Conservation (phyloP, 169 alveolate genomes). For the Miamiensis avidus region DNA sequence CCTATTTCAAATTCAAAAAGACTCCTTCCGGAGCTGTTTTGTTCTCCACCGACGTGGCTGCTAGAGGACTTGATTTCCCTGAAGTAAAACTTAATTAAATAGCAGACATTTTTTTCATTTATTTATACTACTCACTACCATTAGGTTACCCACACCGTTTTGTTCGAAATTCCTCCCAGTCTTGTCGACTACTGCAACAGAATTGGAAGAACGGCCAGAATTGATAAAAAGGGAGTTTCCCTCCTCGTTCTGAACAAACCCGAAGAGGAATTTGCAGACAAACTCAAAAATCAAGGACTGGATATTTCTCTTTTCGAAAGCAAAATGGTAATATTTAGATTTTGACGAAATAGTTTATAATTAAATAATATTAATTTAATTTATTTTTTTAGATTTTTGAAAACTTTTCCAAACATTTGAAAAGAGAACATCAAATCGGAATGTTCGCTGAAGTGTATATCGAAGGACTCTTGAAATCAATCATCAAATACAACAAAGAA, state of each 20-base stretch:
- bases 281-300: conserved; percentile 2
- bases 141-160: conserved; percentile 65
- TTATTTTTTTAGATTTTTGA: conserved; percentile 18
- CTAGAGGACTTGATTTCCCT: conserved; percentile 83
- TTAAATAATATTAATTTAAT: background rate
- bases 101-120: no score
- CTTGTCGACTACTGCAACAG: conserved; percentile 80
- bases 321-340: background rate
- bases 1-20: conserved; percentile 64
- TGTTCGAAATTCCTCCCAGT: conserved; percentile 72
- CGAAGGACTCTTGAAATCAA: conserved; percentile 6
- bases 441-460: conserved; percentile 33
- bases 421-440: conserved; percentile 3
- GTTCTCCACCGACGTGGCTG: conserved; percentile 82
- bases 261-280: conserved; percentile 18
- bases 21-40: conserved; percentile 57
- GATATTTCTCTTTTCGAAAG: conserved; percentile 2
- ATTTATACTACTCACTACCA: background rate
- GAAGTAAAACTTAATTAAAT: conserved; percentile 7
- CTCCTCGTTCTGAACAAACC: conserved; percentile 31
- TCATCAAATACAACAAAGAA: conserved; percentile 17
- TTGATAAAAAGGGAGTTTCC: conserved; percentile 54
- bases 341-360: background rate
- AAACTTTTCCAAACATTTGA: conserved; percentile 10
- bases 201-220: conserved; percentile 87